Conservation (phyloP, 2,329 filamentous ascomycete genomes). For the Elsinoe arachidis region DNA sequence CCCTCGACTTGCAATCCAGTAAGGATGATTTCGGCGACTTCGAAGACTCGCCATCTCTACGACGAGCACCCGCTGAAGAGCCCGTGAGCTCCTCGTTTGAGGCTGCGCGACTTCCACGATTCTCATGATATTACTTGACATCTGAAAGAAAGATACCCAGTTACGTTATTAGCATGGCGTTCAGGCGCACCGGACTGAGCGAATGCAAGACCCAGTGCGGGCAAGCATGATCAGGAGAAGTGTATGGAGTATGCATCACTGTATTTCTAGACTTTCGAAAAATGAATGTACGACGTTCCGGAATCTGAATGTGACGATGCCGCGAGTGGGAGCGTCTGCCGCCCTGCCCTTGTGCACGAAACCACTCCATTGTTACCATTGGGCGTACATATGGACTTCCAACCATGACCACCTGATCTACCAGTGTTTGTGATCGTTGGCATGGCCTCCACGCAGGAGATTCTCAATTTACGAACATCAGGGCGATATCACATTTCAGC, state of each 20-base stretch:
- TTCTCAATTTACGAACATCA: no score
- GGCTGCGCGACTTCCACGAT: conserved; percentile 9
- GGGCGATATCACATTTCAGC: no score
- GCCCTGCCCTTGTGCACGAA: no score
- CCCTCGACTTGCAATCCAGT: neutral
- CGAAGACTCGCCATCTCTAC: neutral
- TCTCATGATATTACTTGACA: conserved; percentile 8
- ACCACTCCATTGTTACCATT: no score
- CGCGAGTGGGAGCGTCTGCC: no score
- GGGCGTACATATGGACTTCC: neutral
- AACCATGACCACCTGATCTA: neutral
- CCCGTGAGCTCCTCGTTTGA: neutral
- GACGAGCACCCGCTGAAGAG: neutral
- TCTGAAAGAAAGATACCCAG: neutral
- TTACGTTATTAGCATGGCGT: conserved; percentile 12
- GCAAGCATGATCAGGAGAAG: neutral
- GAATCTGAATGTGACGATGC: no score
- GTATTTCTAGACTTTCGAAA: neutral
- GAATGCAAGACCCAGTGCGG: neutral
- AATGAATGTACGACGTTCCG: no score
- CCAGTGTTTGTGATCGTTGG: no score
- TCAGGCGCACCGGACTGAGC: conserved; percentile 6
- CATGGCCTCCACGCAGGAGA: no score
- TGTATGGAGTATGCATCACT: no score
- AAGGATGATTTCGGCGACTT: conserved; percentile 1